Evolutionary conservation across 768 basidiomycete species (phyloP), one percentile per base, ranked within the genome.

Genomic region (Russula brevipes): DNA sequence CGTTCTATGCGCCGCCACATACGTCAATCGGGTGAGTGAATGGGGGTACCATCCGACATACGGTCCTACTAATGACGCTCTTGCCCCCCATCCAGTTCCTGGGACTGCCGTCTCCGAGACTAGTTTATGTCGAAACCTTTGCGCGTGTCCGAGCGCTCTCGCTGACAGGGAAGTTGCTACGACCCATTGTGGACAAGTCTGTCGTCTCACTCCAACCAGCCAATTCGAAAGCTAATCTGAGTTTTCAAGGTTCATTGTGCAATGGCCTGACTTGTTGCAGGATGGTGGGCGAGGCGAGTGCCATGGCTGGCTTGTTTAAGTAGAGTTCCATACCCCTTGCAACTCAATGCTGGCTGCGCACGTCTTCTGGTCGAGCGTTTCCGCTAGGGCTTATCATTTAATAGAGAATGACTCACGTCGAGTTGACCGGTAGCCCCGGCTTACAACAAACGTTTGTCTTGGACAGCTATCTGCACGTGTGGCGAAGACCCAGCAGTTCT

Each of bases 71-170:
- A 57, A 60, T 58, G n/a, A 46, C 42, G 44, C 8, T 16, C 24
- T 39, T 44, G 30, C 35, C 36, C 41, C 12, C 16, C 41, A 12
- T 54, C 16, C 72, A 97, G 94, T 77, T 98, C 64, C 70, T 96
- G 45, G 88, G 88, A 33, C 73, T 94, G 41, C 77, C 79, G 24
- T 81, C 86, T 1, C 89, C 96, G 6, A 78, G 75, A 45, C 73
- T 92, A 35, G 82, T 99, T 56, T 99, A 97, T 72, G 80, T 98
- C 45, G 97, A 98, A 74, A 94, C 93, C 0, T 97, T 96, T 73
- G 94, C 96, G 8, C 87, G 96, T 5, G 93, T 95, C 2, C 78
- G 76, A 19, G 80, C 81, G 1, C 79, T 98, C 31, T 96, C 92
- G 14, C 78, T 95, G 24, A 94, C 93, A 31, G 96, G 88, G 31